Percentiles rank a stretch among this genome's conserved stretches.
These are phyloP conservation scores for Komagataella mondaviorum DNA, from an alignment of 805 yeast genomes.

Conservation along the genomic window DNA sequence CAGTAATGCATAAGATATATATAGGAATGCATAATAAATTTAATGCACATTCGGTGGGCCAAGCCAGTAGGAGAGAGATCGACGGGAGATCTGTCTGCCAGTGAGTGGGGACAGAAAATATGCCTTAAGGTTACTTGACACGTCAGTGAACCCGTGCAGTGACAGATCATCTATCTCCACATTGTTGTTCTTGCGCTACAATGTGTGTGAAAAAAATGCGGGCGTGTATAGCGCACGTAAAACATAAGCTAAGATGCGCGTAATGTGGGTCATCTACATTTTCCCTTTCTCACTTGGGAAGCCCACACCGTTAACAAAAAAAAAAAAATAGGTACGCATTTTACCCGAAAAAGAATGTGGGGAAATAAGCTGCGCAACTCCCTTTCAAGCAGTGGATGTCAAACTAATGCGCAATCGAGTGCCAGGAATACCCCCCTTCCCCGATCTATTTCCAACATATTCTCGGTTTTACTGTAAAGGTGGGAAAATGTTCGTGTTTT, in stretches of 20 bases:
- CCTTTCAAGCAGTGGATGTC: background rate
- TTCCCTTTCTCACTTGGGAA: background rate
- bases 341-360: background rate
- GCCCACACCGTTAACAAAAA: background rate
- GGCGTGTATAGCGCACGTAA: background rate
- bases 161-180: background rate
- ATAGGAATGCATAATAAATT: background rate
- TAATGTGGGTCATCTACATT: background rate
- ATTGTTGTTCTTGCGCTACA: background rate
- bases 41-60: background rate
- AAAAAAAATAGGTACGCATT: background rate
- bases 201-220: background rate
- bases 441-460: too few relatives aligned
- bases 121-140: too few relatives aligned
- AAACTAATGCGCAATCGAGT: background rate
- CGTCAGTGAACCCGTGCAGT: too few relatives aligned
- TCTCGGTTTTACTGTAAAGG: too few relatives aligned
- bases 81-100: background rate
- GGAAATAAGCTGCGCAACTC: background rate
- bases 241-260: background rate
- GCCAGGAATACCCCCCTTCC: background rate
- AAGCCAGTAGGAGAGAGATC: background rate
- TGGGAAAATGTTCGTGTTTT: background rate
- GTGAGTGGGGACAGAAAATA: too few relatives aligned
- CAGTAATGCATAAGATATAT: conserved; percentile 1